Conservation (phyloP, 495 filamentous ascomycete species). For the Terfezia claveryi region DNA sequence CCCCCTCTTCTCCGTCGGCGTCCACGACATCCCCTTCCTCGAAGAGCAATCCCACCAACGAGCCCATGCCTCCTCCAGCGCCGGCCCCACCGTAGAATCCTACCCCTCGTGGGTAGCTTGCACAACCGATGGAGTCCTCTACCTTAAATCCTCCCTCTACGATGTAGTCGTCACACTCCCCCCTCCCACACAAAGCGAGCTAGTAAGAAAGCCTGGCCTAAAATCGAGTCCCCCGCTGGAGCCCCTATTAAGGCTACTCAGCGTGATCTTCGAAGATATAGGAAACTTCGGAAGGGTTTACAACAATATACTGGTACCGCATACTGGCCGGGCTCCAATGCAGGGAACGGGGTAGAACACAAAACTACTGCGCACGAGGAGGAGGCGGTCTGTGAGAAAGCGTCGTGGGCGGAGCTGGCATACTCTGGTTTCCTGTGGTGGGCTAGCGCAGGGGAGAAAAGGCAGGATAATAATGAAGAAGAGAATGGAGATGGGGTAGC, state of each 20-base stretch:
- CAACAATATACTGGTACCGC: slow-evolving; percentile 9
- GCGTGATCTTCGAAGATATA: slow-evolving; percentile 64
- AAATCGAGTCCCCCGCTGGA: slow-evolving; percentile 40
- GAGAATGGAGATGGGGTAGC: slow-evolving; percentile 21
- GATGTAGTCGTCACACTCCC: slow-evolving; percentile 72
- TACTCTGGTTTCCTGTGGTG: slow-evolving; percentile 95
- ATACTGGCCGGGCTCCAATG: slow-evolving; percentile 9
- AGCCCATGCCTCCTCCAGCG: slow-evolving; percentile 7
- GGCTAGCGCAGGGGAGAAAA: slow-evolving; percentile 81
- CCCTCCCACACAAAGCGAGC: slow-evolving; percentile 36
- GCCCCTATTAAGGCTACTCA: slow-evolving; percentile 64
- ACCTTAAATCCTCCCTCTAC: slow-evolving; percentile 63
- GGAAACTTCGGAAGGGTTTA: slow-evolving; percentile 44
- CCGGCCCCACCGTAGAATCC: slow-evolving; percentile 27
- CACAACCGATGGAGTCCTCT: slow-evolving; percentile 78
- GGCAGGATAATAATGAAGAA: slow-evolving; percentile 24
- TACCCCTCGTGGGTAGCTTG: slow-evolving; percentile 62
- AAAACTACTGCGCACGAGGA: not conserved
- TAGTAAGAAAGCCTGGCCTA: slow-evolving; percentile 44
- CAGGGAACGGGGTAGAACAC: not conserved
- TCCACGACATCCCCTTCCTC: slow-evolving; percentile 75
- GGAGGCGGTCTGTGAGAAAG: slow-evolving; percentile 17
- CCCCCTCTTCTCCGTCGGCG: slow-evolving; percentile 71
- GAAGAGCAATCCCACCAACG: slow-evolving; percentile 25
- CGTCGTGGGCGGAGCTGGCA: slow-evolving; percentile 73